Percentiles rank a stretch among this genome's conserved stretches.
Conservation (phyloP, 345 rosid species). For the Brassica napus region Da-Ae NC_063451.1:45288501-45289000, state of each 20-base stretch:
- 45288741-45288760: slow-evolving; percentile 21
- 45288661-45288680: slow-evolving; percentile 12
- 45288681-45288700: slow-evolving; percentile 12
- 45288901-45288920: background rate
- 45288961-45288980: slow-evolving; percentile 10
- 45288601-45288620: background rate
- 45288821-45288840: background rate
- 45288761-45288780: background rate
- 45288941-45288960: background rate
- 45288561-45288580: background rate
- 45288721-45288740: slow-evolving; percentile 14
- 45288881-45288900: background rate
- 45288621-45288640: background rate
- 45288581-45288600: background rate
- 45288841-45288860: background rate
- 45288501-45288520: background rate
- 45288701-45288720: slow-evolving; percentile 18
- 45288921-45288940: background rate
- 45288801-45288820: background rate
- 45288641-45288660: background rate
- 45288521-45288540: background rate
- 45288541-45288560: background rate
- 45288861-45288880: background rate
- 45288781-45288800: background rate
- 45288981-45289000: slow-evolving; percentile 23